Conservation (phyloP, 352 stramenopile genomes). For the Globisporangium polare region DNA sequence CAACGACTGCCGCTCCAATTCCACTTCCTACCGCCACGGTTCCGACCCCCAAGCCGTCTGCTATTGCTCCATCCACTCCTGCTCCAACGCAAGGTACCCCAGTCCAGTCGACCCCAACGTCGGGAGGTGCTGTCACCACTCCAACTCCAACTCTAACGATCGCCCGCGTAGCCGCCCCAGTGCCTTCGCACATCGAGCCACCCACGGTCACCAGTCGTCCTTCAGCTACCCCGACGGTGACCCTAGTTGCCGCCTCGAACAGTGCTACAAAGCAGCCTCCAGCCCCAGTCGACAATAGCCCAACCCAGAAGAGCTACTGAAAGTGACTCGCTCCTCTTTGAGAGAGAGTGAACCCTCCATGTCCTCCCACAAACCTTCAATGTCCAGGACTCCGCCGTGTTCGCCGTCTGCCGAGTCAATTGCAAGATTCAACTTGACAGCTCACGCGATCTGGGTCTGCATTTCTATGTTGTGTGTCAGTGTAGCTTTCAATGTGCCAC, state of each 20-base stretch:
- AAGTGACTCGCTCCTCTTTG: background rate
- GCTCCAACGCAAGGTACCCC: background rate
- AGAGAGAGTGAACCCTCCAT: background rate
- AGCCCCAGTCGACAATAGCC: background rate
- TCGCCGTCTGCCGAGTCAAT: background rate
- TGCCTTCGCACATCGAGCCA: background rate
- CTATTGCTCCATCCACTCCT: background rate
- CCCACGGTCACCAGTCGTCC: background rate
- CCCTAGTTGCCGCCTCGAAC: background rate
- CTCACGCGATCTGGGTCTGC: too few species aligned
- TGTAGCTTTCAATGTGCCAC: too few species aligned
- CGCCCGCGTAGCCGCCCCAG: background rate
- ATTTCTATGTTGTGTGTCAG: too few species aligned
- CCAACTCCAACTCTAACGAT: background rate
- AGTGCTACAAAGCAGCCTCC: background rate
- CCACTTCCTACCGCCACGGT: background rate
- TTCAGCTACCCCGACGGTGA: constrained; percentile 4
- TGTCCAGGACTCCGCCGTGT: background rate
- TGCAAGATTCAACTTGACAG: background rate
- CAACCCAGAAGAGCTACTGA: constrained; percentile 5
- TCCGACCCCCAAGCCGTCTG: background rate
- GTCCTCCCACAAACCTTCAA: background rate
- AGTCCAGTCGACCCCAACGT: background rate
- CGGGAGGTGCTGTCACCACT: background rate
- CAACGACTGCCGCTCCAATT: background rate